phyloP scores from a whole-genome alignment of 345 rosid genomes.

The Populus ilicifolia region DNA sequence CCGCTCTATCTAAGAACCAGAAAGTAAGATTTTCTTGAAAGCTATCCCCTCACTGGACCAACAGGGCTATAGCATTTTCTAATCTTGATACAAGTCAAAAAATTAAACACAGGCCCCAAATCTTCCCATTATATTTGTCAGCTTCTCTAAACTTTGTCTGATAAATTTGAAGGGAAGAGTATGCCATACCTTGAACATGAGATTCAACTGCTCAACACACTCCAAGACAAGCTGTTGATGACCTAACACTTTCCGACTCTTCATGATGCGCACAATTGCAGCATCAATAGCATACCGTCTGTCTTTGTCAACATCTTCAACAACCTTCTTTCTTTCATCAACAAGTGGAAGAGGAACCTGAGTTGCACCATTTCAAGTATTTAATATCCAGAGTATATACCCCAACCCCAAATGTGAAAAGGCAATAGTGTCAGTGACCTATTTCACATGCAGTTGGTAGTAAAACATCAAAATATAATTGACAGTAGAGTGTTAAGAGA shows the following conservation, averaged over 20 bases:
- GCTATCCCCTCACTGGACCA: not conserved
- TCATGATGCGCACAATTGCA: constrained; percentile 96
- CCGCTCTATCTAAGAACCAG: not conserved
- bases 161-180: not conserved
- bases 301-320: constrained; percentile 92
- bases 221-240: constrained; percentile 81
- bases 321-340: constrained; percentile 88
- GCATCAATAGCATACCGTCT: constrained; percentile 93
- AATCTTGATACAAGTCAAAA: not conserved
- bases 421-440: not conserved
- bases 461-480: not conserved
- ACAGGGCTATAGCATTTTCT: not conserved
- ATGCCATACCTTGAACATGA: constrained; percentile 81
- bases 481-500: constrained; percentile 4
- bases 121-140: not conserved
- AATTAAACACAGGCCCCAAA: not conserved
- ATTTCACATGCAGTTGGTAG: not conserved
- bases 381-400: not conserved
- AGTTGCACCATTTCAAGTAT: constrained; percentile 7
- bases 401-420: not conserved
- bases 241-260: constrained; percentile 77
- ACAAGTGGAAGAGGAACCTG: constrained; percentile 93
- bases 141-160: not conserved
- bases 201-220: constrained; percentile 89
- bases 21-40: not conserved